Evolutionary conservation across 192 early-diverging fungal genomes (phyloP).

Genomic region (Podila minutissima): DNA sequence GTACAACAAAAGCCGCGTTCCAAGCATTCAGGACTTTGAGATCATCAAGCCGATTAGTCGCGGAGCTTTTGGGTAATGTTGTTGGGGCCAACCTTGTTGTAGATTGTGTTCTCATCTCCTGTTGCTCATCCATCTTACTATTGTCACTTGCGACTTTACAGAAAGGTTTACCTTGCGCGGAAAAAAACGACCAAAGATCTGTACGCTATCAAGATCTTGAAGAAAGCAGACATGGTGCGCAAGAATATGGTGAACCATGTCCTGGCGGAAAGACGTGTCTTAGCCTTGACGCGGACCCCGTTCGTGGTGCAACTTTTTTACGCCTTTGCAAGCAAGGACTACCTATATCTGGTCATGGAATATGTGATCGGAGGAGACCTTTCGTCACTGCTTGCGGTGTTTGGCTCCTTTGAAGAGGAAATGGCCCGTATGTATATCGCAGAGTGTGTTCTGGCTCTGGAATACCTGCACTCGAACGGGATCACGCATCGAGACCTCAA

Average conservation of each 20-base stretch:
- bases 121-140: constrained; percentile 1
- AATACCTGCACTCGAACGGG: constrained; percentile 90
- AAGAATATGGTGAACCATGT: constrained; percentile 98
- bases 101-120: not conserved
- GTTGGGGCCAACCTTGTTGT: constrained; percentile 2
- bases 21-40: constrained; percentile 92
- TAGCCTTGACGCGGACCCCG: constrained; percentile 80
- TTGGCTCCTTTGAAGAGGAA: constrained; percentile 81
- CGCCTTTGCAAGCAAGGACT: constrained; percentile 89
- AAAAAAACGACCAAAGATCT: constrained; percentile 89
- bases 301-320: constrained; percentile 95
- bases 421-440: constrained; percentile 91
- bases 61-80: constrained; percentile 85
- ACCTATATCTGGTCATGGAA: constrained; percentile 93
- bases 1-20: constrained; percentile 68
- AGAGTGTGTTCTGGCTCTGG: constrained; percentile 89
- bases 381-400: constrained; percentile 76
- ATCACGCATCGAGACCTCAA: constrained; percentile 91
- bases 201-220: constrained; percentile 93
- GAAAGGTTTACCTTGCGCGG: constrained; percentile 86
- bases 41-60: constrained; percentile 94
- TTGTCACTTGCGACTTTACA: constrained; percentile 26
- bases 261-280: constrained; percentile 85
- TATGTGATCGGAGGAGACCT: constrained; percentile 91
- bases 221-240: constrained; percentile 93